Evolutionary conservation across 2,329 filamentous ascomycete genomes (phyloP).

Genomic region (Dothideomycetes sp.): DNA sequence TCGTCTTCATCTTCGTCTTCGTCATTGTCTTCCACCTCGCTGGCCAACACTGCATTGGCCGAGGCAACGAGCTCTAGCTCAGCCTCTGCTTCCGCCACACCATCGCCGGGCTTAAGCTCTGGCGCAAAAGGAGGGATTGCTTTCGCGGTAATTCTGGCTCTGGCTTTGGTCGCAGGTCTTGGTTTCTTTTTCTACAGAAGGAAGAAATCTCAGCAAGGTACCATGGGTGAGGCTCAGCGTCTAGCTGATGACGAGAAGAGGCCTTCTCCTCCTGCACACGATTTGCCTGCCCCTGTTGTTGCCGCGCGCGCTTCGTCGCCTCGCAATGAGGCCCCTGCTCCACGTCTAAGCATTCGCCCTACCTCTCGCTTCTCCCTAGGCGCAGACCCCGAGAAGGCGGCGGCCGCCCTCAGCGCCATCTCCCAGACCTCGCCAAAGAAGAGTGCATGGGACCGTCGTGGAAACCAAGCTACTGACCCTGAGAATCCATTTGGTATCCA

Average conservation of each 20-base stretch:
- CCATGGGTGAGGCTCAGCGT: constrained; percentile 15
- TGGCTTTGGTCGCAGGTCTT: constrained; percentile 56
- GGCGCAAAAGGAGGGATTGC: constrained; percentile 68
- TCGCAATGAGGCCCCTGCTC: constrained; percentile 47
- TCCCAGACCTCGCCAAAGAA: constrained; percentile 14
- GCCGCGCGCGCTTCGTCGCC: constrained; percentile 22
- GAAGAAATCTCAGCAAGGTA: constrained; percentile 53
- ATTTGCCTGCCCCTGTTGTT: constrained; percentile 18
- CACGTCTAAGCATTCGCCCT: constrained; percentile 75
- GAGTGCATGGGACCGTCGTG: constrained; percentile 30
- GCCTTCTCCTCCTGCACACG: constrained; percentile 11
- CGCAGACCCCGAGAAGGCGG: constrained; percentile 36
- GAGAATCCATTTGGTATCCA: constrained; percentile 26
- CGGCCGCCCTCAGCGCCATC: constrained; percentile 14
- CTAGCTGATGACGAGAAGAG: constrained; percentile 33
- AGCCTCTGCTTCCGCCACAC: constrained; percentile 7
- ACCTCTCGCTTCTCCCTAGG: constrained; percentile 73
- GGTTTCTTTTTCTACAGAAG: constrained; percentile 63
- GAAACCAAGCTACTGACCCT: constrained; percentile 17
- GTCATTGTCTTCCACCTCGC: background rate
- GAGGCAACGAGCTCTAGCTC: constrained; percentile 3
- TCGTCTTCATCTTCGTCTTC: constrained; percentile 2
- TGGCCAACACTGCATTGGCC: background rate
- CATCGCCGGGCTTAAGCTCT: constrained; percentile 28
- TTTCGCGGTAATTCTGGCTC: constrained; percentile 63